These are phyloP conservation scores for Geranium rotundifolium DNA, from an alignment of 345 rosid genomes.

Conservation along the genomic window DNA sequence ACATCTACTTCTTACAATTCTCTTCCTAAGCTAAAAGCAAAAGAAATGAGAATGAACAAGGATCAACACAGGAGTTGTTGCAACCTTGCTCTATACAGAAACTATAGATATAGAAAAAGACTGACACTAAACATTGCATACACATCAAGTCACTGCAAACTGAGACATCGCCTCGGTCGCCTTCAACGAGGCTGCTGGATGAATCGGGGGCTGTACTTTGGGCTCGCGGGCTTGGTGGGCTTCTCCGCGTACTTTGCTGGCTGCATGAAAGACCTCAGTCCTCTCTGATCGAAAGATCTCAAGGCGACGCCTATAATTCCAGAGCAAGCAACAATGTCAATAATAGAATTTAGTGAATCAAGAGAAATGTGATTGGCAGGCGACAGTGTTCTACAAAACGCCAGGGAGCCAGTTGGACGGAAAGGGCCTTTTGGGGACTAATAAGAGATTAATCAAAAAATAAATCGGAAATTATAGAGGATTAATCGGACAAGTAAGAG, in stretches of 20 bases:
- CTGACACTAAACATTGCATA: no score
- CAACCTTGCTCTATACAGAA: constrained; percentile 36
- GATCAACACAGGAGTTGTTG: constrained; percentile 1
- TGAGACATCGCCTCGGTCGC: background rate
- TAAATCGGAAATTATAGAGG: no score
- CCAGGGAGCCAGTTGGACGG: no score
- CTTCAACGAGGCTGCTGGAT: constrained; percentile 52
- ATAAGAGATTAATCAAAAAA: no score
- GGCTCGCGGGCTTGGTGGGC: constrained; percentile 28
- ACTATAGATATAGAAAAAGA: constrained; percentile 12
- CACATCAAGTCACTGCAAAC: background rate
- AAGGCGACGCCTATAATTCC: constrained; percentile 12
- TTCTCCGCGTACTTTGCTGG: constrained; percentile 36
- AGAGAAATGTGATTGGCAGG: no score
- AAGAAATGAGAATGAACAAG: no score
- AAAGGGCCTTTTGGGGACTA: no score
- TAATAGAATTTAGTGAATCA: no score
- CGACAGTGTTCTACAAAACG: no score
- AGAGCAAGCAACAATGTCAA: background rate
- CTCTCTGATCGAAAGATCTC: constrained; percentile 9
- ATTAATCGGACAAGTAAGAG: no score
- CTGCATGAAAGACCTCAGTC: constrained; percentile 12
- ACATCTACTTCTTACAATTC: no score
- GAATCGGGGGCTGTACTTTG: constrained; percentile 34
- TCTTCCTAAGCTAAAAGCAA: no score